A percentile compares a stretch with the other conserved stretches of the same genome.
Conservation (phyloP, 192 early-diverging fungal species). For the Radiomyces spectabilis region DNA sequence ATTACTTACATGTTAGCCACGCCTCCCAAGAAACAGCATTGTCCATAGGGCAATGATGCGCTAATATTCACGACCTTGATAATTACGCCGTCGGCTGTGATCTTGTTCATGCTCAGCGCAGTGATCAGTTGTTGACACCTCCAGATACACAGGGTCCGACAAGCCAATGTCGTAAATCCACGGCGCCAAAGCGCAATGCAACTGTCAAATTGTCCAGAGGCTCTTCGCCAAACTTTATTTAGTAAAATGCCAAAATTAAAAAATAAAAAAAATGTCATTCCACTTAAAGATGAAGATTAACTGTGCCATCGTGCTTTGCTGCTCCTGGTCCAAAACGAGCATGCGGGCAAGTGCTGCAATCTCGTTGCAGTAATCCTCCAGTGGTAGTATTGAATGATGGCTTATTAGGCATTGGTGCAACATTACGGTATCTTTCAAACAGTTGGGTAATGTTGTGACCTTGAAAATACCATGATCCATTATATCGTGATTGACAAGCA, state of each 20-base stretch:
- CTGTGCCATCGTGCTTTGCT: background rate
- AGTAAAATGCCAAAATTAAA: no score
- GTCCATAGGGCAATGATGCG: background rate
- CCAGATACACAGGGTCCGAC: background rate
- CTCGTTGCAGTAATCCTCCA: background rate
- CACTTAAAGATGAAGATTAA: no score
- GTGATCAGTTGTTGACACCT: background rate
- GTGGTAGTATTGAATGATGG: background rate
- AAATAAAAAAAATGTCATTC: no score
- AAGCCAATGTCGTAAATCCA: background rate
- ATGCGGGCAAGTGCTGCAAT: background rate
- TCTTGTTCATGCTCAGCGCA: background rate
- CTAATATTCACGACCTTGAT: background rate
- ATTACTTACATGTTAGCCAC: conserved; percentile 1
- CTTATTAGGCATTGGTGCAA: background rate
- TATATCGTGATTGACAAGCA: background rate
- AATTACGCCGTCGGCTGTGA: background rate
- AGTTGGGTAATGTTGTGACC: background rate
- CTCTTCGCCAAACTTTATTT: conserved; percentile 2
- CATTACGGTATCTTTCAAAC: background rate
- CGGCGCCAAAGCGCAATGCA: background rate
- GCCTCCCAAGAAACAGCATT: background rate
- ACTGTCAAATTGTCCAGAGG: background rate
- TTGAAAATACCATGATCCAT: background rate
- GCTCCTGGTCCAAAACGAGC: background rate